Base-by-base conservation (phyloP, 2,329 filamentous ascomycete genomes). In the Aspergillus fischeri region DNA sequence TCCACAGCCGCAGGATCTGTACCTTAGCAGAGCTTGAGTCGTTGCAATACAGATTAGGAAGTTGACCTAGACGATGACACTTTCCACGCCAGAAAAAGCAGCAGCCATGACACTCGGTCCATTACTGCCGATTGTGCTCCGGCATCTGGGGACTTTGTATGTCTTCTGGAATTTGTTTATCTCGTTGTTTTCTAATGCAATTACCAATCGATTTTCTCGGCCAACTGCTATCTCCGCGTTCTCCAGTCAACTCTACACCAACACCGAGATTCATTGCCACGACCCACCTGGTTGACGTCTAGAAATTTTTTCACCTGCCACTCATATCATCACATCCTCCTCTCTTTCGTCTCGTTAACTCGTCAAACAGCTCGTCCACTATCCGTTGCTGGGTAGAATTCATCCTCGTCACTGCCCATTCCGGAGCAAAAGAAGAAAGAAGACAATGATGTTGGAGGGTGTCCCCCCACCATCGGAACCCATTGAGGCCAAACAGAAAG, bases 401-500 rank as follows among this genome's bases (percentile, higher is more conserved):
- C 42, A 11, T 20, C 25, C 38, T 32, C 25, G 25, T 52, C 29
- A 44, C 29, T 28, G 45, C 5, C 47, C 32, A n/a, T 27, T 9
- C 29, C 35, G n/a, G 32, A 27, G 48, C 35, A 21, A 25, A 21
- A 41, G 38, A 24, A 21, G 27, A 56, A 27, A 28, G 48, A 24
- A n/a, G 27, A 57, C 49, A 49, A 60, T 59, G 51, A 20, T 47
- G 24, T 41, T 54, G 44, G 51, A 58, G 45, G 58, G 60, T 50
- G 45, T 60, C 27, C 47, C 56, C 20, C 51, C 52, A 11, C 54
- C 54, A 2, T 5, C 51, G 5, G 56, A 60, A 29, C 52, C 55
- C n/a, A 60, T 57, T 35, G 60, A 64, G 44, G 44, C 45, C 51
- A 60, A 60, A 41, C 54, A 60, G 44, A 41, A 57, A 11, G 55